phyloP scores from a whole-genome alignment of 108 stramenopile species.

The Skeletonema potamos region DNA sequence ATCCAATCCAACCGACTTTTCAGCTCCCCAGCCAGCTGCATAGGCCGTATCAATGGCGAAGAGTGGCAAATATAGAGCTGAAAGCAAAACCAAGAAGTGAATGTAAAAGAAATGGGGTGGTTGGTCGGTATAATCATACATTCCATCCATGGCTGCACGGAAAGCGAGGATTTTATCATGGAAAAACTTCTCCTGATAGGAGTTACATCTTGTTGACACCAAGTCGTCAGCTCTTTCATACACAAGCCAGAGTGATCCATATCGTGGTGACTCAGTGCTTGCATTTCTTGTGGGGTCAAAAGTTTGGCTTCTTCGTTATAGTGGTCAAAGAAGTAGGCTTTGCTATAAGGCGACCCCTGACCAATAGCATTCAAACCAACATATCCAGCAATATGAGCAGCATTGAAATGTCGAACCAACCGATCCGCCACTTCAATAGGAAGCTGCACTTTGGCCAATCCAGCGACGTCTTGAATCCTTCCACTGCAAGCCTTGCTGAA shows the following conservation, averaged over 20 bases:
- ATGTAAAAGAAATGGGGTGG: conserved; percentile 59
- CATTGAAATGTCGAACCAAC: conserved; percentile 55
- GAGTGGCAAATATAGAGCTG: conserved; percentile 48
- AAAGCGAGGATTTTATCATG: conserved; percentile 12
- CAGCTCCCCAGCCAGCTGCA: conserved; percentile 15
- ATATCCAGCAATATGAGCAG: conserved; percentile 53
- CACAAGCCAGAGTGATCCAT: conserved; percentile 29
- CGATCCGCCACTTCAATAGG: conserved; percentile 33
- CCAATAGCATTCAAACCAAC: conserved; percentile 38
- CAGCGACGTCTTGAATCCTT: conserved; percentile 52
- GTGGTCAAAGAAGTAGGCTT: conserved; percentile 35
- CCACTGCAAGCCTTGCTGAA: conserved; percentile 44
- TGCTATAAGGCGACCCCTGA: conserved; percentile 12
- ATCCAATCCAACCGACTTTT: conserved; percentile 73
- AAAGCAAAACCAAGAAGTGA: conserved; percentile 51
- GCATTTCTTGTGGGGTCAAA: conserved; percentile 38
- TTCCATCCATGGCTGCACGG: conserved; percentile 20
- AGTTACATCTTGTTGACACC: conserved; percentile 22
- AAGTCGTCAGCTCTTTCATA: conserved; percentile 19
- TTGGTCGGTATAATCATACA: conserved; percentile 43
- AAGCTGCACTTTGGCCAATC: conserved; percentile 22
- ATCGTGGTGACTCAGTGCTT: conserved; percentile 19
- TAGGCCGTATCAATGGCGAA: conserved; percentile 36
- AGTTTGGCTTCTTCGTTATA: conserved; percentile 31
- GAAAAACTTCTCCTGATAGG: background rate